Base-by-base conservation (phyloP, 139 green algal species). In the Coelastrella sp. region DNA sequence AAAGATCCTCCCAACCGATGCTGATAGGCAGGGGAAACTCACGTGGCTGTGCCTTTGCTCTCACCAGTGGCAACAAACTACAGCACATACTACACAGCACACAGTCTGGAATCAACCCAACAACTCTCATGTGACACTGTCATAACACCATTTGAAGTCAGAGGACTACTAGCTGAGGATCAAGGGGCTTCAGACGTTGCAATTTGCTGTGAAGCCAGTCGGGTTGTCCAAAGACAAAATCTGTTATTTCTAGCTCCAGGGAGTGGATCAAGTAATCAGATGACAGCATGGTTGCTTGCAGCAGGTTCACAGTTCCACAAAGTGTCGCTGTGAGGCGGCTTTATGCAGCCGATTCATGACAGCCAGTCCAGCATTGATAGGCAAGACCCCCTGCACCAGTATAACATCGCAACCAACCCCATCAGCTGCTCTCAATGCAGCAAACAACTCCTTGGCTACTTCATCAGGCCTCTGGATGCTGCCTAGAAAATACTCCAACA, bases 331-430 rank as follows among this genome's bases (percentile, higher is more conserved):
- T 70, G 74, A 91, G 0, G 94, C 92, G 17, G 94, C 94, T 84
- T 96, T 96, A 19, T 91, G 85, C 87, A 95, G 79, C 17, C 94
- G 72, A 74, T 96, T 96, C 94, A 96, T 96, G 4, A 96, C 90
- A 1, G 94, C 94, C 80, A 91, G 24, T 0, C 94, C 94, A 66
- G 84, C 89, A 8, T 90, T 91, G 19, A 6, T 75, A 7, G 93
- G 91, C 65, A 11, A 19, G 76, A 95, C 66, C 4, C 91, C 93
- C 82, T 95, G 90, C 27, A 90, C 93, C 75, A 95, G 60, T 25
- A 95, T 92, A 9, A 87, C 84, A 57, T 92, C 92, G 82, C 90
- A 57, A 10, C 72, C 89, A 27, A 72, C 27, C 49, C 85, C 78
- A 63, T 96, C 94, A 73, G 91, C 73, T 25, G 76, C 49, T 8